phyloP scores from a whole-genome alignment of 2,329 filamentous ascomycete genomes.

The Aspergillus sp. region DNA sequence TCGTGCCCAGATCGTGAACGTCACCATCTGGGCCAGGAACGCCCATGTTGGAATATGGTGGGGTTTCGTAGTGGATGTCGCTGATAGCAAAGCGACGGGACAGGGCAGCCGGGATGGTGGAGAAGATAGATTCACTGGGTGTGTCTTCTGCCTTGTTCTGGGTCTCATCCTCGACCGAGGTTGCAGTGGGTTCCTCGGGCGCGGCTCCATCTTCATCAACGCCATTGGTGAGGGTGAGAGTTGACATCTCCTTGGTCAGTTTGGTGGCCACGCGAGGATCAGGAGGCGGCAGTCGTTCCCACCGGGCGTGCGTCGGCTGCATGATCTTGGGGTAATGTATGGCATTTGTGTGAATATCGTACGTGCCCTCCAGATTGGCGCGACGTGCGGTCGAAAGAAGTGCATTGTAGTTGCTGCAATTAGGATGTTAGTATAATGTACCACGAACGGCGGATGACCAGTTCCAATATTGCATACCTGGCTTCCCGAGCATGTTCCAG shows the following conservation, averaged over 20 bases:
- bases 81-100: slow-evolving; percentile 63
- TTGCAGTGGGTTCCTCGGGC: slow-evolving; percentile 2
- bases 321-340: slow-evolving; percentile 85
- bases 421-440: slow-evolving; percentile 9
- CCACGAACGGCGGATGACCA: background rate
- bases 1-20: slow-evolving; percentile 40
- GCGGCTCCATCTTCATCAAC: slow-evolving; percentile 17
- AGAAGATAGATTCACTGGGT: slow-evolving; percentile 44
- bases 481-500: slow-evolving; percentile 89
- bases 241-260: slow-evolving; percentile 34
- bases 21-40: slow-evolving; percentile 53
- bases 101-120: slow-evolving; percentile 55
- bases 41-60: slow-evolving; percentile 57
- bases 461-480: slow-evolving; percentile 62
- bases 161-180: slow-evolving; percentile 8
- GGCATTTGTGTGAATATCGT: slow-evolving; percentile 90
- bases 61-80: slow-evolving; percentile 60
- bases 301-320: slow-evolving; percentile 84
- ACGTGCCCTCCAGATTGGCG: slow-evolving; percentile 71
- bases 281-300: slow-evolving; percentile 65
- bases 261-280: slow-evolving; percentile 28
- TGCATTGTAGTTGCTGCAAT: slow-evolving; percentile 75
- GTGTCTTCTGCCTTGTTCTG: slow-evolving; percentile 5
- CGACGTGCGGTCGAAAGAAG: slow-evolving; percentile 67
- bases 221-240: slow-evolving; percentile 34